Conservation (phyloP, 2,329 filamentous ascomycete genomes). For the Thielaviopsis euricoi region DNA sequence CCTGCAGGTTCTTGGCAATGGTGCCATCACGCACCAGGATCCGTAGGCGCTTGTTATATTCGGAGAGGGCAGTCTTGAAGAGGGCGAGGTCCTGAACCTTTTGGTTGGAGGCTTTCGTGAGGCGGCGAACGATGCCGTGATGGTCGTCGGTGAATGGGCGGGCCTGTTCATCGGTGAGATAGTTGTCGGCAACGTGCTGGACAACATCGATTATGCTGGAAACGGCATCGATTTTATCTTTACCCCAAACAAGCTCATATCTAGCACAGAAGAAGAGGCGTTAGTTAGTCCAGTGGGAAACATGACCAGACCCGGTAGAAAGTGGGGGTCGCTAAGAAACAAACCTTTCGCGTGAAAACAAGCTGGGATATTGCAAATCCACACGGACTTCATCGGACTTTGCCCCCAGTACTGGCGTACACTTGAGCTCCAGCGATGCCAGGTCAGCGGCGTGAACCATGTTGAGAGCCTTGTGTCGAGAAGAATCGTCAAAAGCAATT, state of each 20-base stretch:
- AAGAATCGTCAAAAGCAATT: constrained; percentile 2
- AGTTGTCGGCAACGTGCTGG: constrained; percentile 54
- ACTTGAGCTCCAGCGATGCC: constrained; percentile 32
- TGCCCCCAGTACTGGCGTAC: constrained; percentile 32
- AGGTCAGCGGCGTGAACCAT: constrained; percentile 45
- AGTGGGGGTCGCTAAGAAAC: neutral
- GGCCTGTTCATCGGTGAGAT: constrained; percentile 55
- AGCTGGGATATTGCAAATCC: constrained; percentile 71
- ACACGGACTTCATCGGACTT: constrained; percentile 40
- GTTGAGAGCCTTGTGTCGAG: constrained; percentile 21
- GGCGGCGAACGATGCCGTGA: constrained; percentile 56
- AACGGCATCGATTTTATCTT: constrained; percentile 62
- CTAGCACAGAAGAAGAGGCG: constrained; percentile 19
- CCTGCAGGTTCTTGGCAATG: constrained; percentile 55
- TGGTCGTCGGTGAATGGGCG: constrained; percentile 54
- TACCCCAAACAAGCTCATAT: constrained; percentile 62
- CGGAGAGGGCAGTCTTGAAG: constrained; percentile 55
- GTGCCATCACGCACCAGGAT: constrained; percentile 51
- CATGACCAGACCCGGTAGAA: constrained; percentile 11
- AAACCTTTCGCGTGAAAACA: constrained; percentile 50
- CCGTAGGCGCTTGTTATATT: constrained; percentile 61
- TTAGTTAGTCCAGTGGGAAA: constrained; percentile 10
- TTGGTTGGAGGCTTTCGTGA: constrained; percentile 57
- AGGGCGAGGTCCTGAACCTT: constrained; percentile 46
- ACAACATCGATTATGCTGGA: constrained; percentile 58